These are phyloP conservation scores for Crucibulum laeve DNA, from an alignment of 768 basidiomycete species.

Conservation along the genomic window DNA sequence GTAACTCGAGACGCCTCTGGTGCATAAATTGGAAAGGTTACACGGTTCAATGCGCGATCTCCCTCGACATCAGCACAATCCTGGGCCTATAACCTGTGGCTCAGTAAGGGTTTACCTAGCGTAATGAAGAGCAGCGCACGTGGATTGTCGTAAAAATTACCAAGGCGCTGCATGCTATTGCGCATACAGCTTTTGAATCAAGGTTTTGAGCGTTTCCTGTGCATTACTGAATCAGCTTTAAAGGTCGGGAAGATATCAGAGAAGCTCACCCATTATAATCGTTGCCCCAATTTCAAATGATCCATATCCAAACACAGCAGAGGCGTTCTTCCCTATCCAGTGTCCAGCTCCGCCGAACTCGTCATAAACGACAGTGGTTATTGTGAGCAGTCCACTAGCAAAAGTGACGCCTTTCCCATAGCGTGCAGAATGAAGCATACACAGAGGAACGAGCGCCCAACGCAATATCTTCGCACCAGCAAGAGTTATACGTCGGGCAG, in stretches of 20 bases:
- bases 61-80: constrained; percentile 45
- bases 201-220: not conserved
- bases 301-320: constrained; percentile 24
- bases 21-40: constrained; percentile 40
- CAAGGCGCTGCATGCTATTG: constrained; percentile 12
- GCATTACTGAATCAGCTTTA: too few species aligned
- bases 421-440: constrained; percentile 16
- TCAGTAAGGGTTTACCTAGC: too few species aligned
- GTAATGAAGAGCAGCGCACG: not conserved
- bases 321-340: constrained; percentile 23
- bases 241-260: too few species aligned
- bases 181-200: constrained; percentile 7
- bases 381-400: constrained; percentile 15
- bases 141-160: constrained; percentile 38
- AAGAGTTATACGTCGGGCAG: constrained; percentile 24
- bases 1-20: constrained; percentile 27
- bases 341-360: constrained; percentile 19
- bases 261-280: constrained; percentile 16
- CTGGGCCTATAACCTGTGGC: too few species aligned
- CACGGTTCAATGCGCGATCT: constrained; percentile 30
- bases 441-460: constrained; percentile 23
- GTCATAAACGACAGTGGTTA: constrained; percentile 21
- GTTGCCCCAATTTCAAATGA: constrained; percentile 30
- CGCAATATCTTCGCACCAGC: constrained; percentile 18
- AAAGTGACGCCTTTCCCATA: constrained; percentile 11